Evolutionary conservation across 2,329 filamentous ascomycete genomes (phyloP).

Genomic region (Penicillium crustosum): DNA sequence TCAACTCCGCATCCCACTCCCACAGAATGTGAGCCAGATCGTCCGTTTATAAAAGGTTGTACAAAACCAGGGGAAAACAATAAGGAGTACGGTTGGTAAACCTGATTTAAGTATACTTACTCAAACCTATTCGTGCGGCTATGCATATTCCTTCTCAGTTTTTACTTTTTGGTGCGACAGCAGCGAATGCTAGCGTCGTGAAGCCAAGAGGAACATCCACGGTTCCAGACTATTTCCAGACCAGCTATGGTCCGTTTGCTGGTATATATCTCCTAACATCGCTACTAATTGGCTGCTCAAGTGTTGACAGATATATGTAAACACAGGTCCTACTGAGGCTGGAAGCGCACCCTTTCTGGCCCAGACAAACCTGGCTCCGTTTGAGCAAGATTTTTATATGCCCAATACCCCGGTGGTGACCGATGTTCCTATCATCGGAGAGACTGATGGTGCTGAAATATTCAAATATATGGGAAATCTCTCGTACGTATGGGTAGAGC

Average conservation of each 20-base stretch:
- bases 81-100: background rate
- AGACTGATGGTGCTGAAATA: conserved; percentile 59
- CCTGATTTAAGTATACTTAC: background rate
- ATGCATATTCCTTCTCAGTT: background rate
- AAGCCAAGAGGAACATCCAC: background rate
- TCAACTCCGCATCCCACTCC: background rate
- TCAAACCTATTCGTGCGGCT: background rate
- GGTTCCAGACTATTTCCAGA: background rate
- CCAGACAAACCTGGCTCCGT: conserved; percentile 67
- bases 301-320: background rate
- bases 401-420: conserved; percentile 72
- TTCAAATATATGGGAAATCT: conserved; percentile 70
- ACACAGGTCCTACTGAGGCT: conserved; percentile 47
- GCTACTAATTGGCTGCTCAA: background rate
- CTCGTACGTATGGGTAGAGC: conserved; percentile 29
- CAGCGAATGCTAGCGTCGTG: background rate
- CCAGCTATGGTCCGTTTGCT: background rate
- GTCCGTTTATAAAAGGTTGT: background rate
- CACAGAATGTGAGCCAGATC: background rate
- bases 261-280: background rate
- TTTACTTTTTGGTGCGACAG: background rate
- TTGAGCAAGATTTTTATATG: conserved; percentile 61
- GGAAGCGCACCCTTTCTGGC: conserved; percentile 69
- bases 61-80: background rate
- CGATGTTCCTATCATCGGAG: conserved; percentile 63